Evolutionary conservation across 2,329 filamentous ascomycete genomes (phyloP), one percentile per base, ranked within the genome.

Genomic region (Cercospora janseana): DNA sequence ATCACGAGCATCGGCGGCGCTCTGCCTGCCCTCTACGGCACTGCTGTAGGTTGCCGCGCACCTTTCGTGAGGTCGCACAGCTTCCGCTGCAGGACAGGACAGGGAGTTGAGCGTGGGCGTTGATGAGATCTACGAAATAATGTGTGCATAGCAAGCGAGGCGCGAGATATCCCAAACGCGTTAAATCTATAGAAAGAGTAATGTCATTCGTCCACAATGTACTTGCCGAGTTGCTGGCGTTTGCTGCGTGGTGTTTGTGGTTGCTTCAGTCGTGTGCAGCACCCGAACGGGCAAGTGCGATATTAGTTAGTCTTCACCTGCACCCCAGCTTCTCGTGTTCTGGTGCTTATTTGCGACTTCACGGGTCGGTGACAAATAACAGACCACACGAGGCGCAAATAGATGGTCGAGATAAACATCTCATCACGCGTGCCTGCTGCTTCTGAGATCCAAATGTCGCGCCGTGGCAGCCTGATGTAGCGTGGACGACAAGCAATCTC

Each of bases 101-200:
- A 46, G 31, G 49, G 48, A 54, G 46, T 38, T 44, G 44, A 23
- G 42, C 45, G 42, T 34, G 26, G 40, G 43, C 26, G 10, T 28
- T 41, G 47, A 55, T 46, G 44, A 42, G 48, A 53, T 49, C 40
- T 48, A 56, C 50, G 54, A 56, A 38, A 32, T 56, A 35, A 56
- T 52, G 54, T 52, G 50, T 56, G 54, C 54, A 56, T 56, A 56
- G 54, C 54, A 51, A 52, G 21, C 54, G 54, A 56, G 21, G 51
- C 51, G 51, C 48, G 53, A 55, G 52, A 56, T 56, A 56, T 49
- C 49, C 49, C 37, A 32, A 21, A 27, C 28, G 49, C 27, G 44
- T 32, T 31, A 28, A 44, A 13, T 32, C 16, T n/a, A 40, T 20
- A 40, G 21, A 40, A 24, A 13, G 13, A 40, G 16, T 40, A 23